Base-by-base conservation (phyloP, 2,329 filamentous ascomycete genomes). In the Cladosporium halotolerans region DNA sequence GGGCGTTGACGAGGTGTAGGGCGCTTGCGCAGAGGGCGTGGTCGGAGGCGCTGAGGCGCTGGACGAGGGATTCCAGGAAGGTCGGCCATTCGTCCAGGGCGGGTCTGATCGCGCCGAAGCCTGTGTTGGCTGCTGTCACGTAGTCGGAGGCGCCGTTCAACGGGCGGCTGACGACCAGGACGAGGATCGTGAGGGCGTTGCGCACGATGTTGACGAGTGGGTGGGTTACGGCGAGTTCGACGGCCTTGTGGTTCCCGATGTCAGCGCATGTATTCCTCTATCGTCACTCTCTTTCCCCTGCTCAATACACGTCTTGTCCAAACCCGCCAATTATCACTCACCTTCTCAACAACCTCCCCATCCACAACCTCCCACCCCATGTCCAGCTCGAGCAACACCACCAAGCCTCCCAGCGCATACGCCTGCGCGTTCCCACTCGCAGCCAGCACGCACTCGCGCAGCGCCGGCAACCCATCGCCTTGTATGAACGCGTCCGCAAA, bases 401-500 rank as follows among this genome's bases (percentile, higher is more conserved):
- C 88, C 63, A 97, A 80, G 64, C 89, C 93, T 61, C 95, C 92
- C 56, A 99, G 77, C 57, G 91, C 89, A 73, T 99, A 99, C 56
- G 93, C 93, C 66, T 99, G 78, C 1, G 93, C 97, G 71, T 99
- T 99, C 55, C 93, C 93, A 54, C 82, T 88, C 31, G 91, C 85
- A 60, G 83, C 82, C 77, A 97, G 83, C 58, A 93, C 89, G 51
- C 97, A 78, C 53, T 88, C 84, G 50, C 89, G 83, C 63, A 99
- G 75, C 61, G 92, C 84, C 60, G 84, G 79, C 59, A 97, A 78
- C 3, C 93, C 93, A 54, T 90, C 90, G 46, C 90, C 88, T 48
- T 86, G 84, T 57, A 97, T 95, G 74, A 99, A 99, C 63, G 95
- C 84, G 70, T 97, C 93, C 65, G 93, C 93, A 70, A 97, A 97